A percentile compares a stretch with the other conserved stretches of the same genome.
These are phyloP conservation scores for Myrica gale DNA, from an alignment of 306 rosid genomes.

Conservation along the genomic window DNA sequence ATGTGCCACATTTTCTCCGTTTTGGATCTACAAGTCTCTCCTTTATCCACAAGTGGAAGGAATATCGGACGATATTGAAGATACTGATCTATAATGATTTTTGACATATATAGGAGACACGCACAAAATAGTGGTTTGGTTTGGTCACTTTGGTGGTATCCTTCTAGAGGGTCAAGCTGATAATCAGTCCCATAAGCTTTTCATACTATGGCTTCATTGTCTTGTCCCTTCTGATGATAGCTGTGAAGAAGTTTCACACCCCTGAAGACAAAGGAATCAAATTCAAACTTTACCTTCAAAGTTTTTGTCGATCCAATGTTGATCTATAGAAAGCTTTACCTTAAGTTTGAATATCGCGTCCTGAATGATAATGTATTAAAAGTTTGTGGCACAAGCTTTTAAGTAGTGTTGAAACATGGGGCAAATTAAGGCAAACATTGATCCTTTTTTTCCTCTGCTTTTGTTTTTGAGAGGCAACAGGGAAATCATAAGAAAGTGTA, in stretches of 20 bases:
- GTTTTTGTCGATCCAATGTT: not conserved
- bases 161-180: slow-evolving; percentile 40
- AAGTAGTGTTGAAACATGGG: not conserved
- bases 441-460: not conserved
- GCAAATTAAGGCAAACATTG: not conserved
- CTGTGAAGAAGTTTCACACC: slow-evolving; percentile 25
- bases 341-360: slow-evolving; percentile 17
- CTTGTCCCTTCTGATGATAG: slow-evolving; percentile 18
- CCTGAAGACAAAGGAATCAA: not conserved
- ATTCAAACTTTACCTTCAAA: slow-evolving; percentile 1
- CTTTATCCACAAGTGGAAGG: slow-evolving; percentile 12
- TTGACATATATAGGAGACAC: slow-evolving; percentile 9
- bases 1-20: slow-evolving; percentile 42
- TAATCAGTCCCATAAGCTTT: not conserved
- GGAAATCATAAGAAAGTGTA: not conserved
- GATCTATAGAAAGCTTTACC: not conserved
- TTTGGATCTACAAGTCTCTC: slow-evolving; percentile 19
- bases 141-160: slow-evolving; percentile 3
- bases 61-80: slow-evolving; percentile 19
- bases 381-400: not conserved
- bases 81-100: slow-evolving; percentile 20
- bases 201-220: not conserved
- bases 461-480: no score
- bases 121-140: not conserved
- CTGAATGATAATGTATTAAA: not conserved